Base-by-base conservation (phyloP, 257 asterid species). In the Solanum chmielewskii region DNA sequence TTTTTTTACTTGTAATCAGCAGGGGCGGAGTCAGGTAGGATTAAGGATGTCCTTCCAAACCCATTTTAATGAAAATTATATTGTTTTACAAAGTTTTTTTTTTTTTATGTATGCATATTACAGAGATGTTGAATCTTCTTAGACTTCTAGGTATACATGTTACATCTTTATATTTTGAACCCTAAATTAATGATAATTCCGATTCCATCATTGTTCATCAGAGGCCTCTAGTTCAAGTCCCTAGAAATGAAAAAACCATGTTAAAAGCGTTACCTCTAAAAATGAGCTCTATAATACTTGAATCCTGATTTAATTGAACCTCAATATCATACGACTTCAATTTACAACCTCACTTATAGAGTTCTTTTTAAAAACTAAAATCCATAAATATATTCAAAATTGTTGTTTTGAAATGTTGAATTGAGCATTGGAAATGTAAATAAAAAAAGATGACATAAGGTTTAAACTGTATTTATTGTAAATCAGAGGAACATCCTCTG, bases 401-500 rank as follows among this genome's bases (percentile, higher is more conserved):
- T 83, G 44, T 52, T 83, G 80, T 70, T 41, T 75, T 83, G 85
- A 87, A 74, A 87, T 82, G 52, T 87, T 85, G 35, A 62, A 68
- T 20, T 81, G 16, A 74, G 80, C 59, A 12, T 49, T 85, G 84
- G 87, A 83, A 88, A 69, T 85, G 81, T 42, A 85, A 84, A 85
- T 39, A 44, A 85, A 85, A 85, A 87, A 31, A 10, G 77, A 88
- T 86, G 86, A 64, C 84, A 84, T 70, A 87, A 86, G 71, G 88
- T 86, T 52, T 86, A 89, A 88, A 86, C 76, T 71, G 39, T 86
- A 83, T 59, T 44, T 69, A 87, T 80, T 84, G 60, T 76, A 84
- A 88, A 85, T 89, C 92, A 91, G 91, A 93, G 90, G 92, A 95
- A 94, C 93, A 93, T 93, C 86, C 89, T 88, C 78, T 91, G 87